Conservation (phyloP, 176 grass and related monocot genomes). For the Triticum monococcum region DNA sequence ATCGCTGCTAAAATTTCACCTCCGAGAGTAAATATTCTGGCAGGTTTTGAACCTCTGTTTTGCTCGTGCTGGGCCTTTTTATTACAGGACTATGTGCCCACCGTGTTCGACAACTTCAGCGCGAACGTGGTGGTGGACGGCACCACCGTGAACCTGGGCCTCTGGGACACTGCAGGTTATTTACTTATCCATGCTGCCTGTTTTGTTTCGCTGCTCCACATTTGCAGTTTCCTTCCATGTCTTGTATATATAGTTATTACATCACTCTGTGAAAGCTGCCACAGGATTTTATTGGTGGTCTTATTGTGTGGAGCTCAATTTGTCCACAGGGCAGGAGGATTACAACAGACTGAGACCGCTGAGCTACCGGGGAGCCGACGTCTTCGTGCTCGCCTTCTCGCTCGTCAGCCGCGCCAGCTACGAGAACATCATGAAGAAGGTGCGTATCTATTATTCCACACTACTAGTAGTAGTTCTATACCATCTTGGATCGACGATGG, state of each 20-base stretch:
- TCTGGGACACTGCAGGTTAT: constrained; percentile 91
- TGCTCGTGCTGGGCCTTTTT: neutral
- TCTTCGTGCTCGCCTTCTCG: constrained; percentile 92
- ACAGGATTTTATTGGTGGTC: neutral
- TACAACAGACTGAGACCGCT: constrained; percentile 90
- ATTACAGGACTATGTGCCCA: constrained; percentile 81
- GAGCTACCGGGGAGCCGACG: constrained; percentile 89
- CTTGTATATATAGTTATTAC: neutral
- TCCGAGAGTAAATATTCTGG: neutral
- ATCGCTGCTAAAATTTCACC: neutral
- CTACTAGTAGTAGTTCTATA: too few species aligned
- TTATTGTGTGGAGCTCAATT: neutral
- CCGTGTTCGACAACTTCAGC: constrained; percentile 94
- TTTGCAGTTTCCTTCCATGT: neutral
- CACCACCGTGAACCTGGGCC: constrained; percentile 86
- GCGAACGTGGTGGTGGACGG: constrained; percentile 88
- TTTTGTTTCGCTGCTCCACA: neutral
- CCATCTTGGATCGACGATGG: too few species aligned
- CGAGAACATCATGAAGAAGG: constrained; percentile 96
- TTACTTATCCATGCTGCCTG: too few species aligned
- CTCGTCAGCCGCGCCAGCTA: constrained; percentile 91
- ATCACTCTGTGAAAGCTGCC: neutral
- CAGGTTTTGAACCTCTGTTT: neutral
- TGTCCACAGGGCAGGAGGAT: constrained; percentile 79
- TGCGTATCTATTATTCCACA: neutral